Conservation (phyloP, 2,329 filamentous ascomycete genomes). For the Phoma sp. region DNA sequence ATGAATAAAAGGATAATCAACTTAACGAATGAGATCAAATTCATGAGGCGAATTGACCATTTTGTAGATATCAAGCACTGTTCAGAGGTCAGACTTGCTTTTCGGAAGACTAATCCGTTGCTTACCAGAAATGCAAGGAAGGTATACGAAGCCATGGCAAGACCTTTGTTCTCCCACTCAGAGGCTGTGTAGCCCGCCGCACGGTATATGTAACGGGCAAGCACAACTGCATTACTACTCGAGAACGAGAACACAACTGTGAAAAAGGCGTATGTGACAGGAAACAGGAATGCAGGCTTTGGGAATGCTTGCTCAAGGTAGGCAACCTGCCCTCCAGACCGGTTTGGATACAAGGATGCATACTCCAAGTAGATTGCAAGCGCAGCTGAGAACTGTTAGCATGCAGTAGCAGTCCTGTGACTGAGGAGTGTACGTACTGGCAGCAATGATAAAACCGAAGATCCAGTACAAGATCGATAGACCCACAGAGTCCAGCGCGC, state of each 20-base stretch:
- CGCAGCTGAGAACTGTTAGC: conserved; percentile 21
- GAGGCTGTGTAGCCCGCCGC: conserved; percentile 32
- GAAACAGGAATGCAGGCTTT: conserved; percentile 37
- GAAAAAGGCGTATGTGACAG: conserved; percentile 40
- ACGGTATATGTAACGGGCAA: conserved; percentile 41
- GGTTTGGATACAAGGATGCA: conserved; percentile 37
- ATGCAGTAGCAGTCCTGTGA: background rate
- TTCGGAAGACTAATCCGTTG: too few species aligned
- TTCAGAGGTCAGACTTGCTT: background rate
- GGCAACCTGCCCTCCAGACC: conserved; percentile 38
- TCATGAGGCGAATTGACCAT: conserved; percentile 40
- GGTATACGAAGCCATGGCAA: conserved; percentile 36
- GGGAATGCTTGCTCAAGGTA: conserved; percentile 43
- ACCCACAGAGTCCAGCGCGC: conserved; percentile 35
- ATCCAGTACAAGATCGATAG: conserved; percentile 39
- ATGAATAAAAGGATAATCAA: conserved; percentile 67
- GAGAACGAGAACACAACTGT: conserved; percentile 40
- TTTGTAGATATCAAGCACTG: conserved; percentile 35
- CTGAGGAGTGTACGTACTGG: conserved; percentile 16
- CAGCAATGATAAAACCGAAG: conserved; percentile 37
- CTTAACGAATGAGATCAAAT: conserved; percentile 58
- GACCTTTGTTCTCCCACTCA: conserved; percentile 41
- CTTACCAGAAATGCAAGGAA: conserved; percentile 30
- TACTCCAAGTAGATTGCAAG: conserved; percentile 41
- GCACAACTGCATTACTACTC: conserved; percentile 40